Conservation (phyloP, 305 asterid genomes). For the Fraxinus xanthoxyloides region DNA sequence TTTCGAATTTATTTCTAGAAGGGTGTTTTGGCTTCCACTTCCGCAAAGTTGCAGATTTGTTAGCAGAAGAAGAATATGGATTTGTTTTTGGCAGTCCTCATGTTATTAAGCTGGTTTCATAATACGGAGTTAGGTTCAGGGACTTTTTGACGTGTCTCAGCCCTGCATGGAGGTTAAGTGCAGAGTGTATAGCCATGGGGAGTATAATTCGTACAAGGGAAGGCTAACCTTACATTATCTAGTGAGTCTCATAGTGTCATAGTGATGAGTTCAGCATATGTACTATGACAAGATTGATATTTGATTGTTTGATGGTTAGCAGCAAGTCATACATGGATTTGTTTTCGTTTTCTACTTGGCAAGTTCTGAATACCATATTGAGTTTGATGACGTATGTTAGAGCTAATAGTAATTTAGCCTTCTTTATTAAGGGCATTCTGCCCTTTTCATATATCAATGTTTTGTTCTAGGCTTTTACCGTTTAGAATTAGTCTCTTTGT, state of each 20-base stretch:
- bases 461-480: neutral
- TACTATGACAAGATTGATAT: neutral
- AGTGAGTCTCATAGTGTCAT: neutral
- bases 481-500: neutral
- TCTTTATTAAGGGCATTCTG: neutral
- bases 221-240: neutral
- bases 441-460: neutral
- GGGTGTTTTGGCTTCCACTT: neutral
- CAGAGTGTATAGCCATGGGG: neutral
- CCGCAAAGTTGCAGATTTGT: neutral
- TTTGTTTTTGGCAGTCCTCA: neutral
- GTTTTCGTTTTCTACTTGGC: neutral
- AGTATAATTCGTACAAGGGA: neutral
- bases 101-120: neutral
- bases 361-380: neutral
- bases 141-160: neutral
- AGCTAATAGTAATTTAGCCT: neutral
- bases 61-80: neutral
- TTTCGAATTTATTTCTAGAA: neutral
- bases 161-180: neutral
- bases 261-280: neutral
- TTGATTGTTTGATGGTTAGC: neutral
- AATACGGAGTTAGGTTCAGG: neutral
- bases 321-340: neutral
- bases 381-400: neutral